These are phyloP conservation scores for Adansonia grandidieri DNA, from an alignment of 441 rosid genomes.

Conservation along the genomic window DNA sequence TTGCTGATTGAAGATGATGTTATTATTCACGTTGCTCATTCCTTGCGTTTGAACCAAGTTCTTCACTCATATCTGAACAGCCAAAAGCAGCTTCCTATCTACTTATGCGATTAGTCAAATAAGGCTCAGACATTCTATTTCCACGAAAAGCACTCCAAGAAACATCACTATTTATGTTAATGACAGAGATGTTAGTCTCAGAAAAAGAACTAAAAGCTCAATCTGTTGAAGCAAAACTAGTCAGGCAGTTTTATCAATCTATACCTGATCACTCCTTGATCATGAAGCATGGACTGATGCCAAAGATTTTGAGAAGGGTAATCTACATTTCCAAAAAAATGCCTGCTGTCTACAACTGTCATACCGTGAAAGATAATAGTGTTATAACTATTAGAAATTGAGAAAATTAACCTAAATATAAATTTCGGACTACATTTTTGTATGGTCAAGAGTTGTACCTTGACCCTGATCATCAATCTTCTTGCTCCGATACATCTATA, in stretches of 20 bases:
- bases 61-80: conserved; percentile 2
- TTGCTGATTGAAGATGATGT: conserved; percentile 3
- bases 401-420: conserved; percentile 7
- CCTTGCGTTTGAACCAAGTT: conserved; percentile 23
- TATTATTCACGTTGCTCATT: conserved; percentile 21
- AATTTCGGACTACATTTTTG: background rate
- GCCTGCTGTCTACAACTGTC: conserved; percentile 31
- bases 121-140: conserved; percentile 29
- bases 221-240: background rate
- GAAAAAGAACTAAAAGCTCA: background rate
- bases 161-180: conserved; percentile 11
- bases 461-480: conserved; percentile 46
- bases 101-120: conserved; percentile 15
- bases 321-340: conserved; percentile 10
- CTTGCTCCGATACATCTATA: conserved; percentile 52
- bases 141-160: conserved; percentile 23
- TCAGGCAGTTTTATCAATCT: background rate
- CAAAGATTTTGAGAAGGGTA: conserved; percentile 16
- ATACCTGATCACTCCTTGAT: conserved; percentile 39
- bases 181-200: background rate
- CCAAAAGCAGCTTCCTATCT: conserved; percentile 7
- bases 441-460: conserved; percentile 33
- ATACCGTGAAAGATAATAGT: background rate
- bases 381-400: background rate
- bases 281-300: conserved; percentile 28